Conservation (phyloP, 352 stramenopile genomes). For the Plasmopara viticola region DNA sequence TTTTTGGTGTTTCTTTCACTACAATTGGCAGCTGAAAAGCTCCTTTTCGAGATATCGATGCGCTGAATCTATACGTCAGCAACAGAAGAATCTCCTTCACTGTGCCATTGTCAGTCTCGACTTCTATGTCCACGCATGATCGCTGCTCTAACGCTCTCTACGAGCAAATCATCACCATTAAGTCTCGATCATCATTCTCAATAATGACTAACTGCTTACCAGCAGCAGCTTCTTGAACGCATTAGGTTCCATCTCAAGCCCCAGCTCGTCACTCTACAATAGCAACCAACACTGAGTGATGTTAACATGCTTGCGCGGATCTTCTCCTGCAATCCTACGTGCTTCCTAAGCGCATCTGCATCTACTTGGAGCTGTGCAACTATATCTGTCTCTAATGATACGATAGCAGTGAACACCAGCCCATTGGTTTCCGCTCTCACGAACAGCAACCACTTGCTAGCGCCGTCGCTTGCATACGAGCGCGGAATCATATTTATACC, state of each 20-base stretch:
- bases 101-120: slow-evolving; percentile 13
- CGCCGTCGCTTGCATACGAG: slow-evolving; percentile 32
- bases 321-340: slow-evolving; percentile 17
- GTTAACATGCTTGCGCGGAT: not conserved
- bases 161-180: not conserved
- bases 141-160: slow-evolving; percentile 42
- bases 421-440: slow-evolving; percentile 13
- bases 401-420: slow-evolving; percentile 35
- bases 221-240: slow-evolving; percentile 34
- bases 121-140: slow-evolving; percentile 31
- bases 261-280: slow-evolving; percentile 48
- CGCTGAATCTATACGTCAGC: slow-evolving; percentile 62
- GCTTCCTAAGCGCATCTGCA: slow-evolving; percentile 21
- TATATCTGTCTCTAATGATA: slow-evolving; percentile 5
- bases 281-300: not conserved
- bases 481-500: slow-evolving; percentile 11
- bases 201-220: slow-evolving; percentile 10
- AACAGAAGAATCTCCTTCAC: slow-evolving; percentile 22
- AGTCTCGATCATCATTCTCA: not conserved
- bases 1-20: slow-evolving; percentile 14
- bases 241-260: slow-evolving; percentile 33
- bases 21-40: slow-evolving; percentile 38
- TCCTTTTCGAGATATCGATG: slow-evolving; percentile 45
- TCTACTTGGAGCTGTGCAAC: slow-evolving; percentile 38
- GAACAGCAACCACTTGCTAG: slow-evolving; percentile 40